phyloP scores from a whole-genome alignment of 2,329 filamentous ascomycete genomes.

The Chaetothyriales sp. region DNA sequence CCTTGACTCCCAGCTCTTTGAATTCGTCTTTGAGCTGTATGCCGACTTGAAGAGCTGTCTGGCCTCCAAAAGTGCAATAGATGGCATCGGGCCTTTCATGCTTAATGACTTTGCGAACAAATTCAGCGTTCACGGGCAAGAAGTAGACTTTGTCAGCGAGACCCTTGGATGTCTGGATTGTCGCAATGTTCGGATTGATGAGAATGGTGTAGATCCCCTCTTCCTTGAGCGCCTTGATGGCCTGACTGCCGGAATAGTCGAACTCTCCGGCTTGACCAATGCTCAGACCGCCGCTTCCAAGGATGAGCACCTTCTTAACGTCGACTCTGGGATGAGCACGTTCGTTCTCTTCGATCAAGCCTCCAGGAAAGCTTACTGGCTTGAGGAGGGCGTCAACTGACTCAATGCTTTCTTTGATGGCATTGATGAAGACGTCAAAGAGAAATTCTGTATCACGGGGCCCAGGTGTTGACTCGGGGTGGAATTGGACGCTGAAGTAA shows the following conservation, averaged over 20 bases:
- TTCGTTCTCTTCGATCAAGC: conserved; percentile 63
- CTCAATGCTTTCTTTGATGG: conserved; percentile 56
- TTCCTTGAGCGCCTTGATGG: conserved; percentile 95
- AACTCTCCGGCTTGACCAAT: conserved; percentile 98
- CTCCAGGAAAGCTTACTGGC: conserved; percentile 77
- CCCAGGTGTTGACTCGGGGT: conserved; percentile 90
- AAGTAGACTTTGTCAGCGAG: conserved; percentile 98
- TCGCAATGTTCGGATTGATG: conserved; percentile 98
- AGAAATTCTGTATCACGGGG: conserved; percentile 91
- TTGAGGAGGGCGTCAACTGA: conserved; percentile 52
- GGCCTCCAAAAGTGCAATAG: conserved; percentile 93
- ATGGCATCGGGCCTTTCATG: conserved; percentile 92
- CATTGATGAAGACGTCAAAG: conserved; percentile 89
- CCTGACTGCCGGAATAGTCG: conserved; percentile 95
- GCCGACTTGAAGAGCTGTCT: conserved; percentile 90
- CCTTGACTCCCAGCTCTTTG: conserved; percentile 76
- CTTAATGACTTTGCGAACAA: conserved; percentile 92
- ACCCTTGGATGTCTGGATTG: conserved; percentile 95
- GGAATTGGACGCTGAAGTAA: conserved; percentile 99
- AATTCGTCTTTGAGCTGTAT: conserved; percentile 98
- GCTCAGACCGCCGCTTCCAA: conserved; percentile 86
- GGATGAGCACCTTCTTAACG: conserved; percentile 86
- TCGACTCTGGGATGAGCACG: conserved; percentile 60
- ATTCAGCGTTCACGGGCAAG: conserved; percentile 88
- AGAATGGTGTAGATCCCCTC: conserved; percentile 96